Percentiles rank a stretch among this genome's conserved stretches.
phyloP scores from a whole-genome alignment of 345 rosid genomes.

The Salix purpurea region DNA sequence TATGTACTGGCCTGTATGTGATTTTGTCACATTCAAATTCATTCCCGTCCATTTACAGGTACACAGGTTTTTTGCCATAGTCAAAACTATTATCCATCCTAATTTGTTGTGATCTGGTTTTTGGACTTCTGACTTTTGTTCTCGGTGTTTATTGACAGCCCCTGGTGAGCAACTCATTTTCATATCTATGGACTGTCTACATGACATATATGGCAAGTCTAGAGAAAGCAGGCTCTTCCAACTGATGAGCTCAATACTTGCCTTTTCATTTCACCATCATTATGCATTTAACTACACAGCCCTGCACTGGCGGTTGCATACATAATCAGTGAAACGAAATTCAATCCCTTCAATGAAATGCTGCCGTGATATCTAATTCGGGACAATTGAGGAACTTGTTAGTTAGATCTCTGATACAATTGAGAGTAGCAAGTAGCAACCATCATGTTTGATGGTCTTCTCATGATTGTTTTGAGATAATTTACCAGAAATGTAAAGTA shows the following conservation, averaged over 20 bases:
- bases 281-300: background rate
- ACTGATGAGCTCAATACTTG: conserved; percentile 2
- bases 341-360: background rate
- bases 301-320: background rate
- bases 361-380: background rate
- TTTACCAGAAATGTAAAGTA: background rate
- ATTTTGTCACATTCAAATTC: conserved; percentile 79
- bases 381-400: background rate
- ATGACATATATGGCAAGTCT: conserved; percentile 82
- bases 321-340: background rate
- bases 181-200: conserved; percentile 86
- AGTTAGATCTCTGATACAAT: background rate
- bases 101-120: background rate
- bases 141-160: conserved; percentile 49
- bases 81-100: background rate
- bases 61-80: conserved; percentile 1
- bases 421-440: background rate
- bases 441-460: background rate
- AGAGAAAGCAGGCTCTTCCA: conserved; percentile 41
- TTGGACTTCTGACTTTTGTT: background rate
- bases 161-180: conserved; percentile 83
- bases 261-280: background rate
- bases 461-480: background rate
- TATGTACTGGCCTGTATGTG: conserved; percentile 90
- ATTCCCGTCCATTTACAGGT: conserved; percentile 89